Percentiles rank a stretch among this genome's conserved stretches.
Conservation (phyloP, 2,329 filamentous ascomycete species). For the Knoxdaviesia capensis region DNA sequence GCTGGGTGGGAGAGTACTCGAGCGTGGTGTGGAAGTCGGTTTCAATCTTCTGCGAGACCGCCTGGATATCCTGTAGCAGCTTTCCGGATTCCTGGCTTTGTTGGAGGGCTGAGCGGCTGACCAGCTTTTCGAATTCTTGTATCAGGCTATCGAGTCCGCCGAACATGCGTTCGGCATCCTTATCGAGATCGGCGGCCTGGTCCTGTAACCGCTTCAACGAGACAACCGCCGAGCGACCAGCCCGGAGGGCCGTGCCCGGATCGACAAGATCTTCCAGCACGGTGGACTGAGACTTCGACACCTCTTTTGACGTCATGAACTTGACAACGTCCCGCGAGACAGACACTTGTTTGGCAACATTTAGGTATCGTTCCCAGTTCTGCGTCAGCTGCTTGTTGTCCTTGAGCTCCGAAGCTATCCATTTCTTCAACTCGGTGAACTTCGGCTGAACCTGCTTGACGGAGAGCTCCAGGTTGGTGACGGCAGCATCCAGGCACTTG, state of each 20-base stretch:
- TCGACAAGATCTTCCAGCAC: constrained; percentile 63
- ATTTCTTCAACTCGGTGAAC: constrained; percentile 48
- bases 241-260: constrained; percentile 48
- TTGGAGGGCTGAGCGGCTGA: constrained; percentile 30
- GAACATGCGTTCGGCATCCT: constrained; percentile 37
- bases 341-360: constrained; percentile 40
- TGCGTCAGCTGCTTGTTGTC: constrained; percentile 45
- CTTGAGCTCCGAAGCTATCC: constrained; percentile 45
- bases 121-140: constrained; percentile 39
- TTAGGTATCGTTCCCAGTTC: constrained; percentile 49
- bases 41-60: constrained; percentile 67
- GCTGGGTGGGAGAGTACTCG: constrained; percentile 42
- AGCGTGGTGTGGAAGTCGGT: constrained; percentile 68
- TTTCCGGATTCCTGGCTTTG: constrained; percentile 44
- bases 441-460: constrained; percentile 53
- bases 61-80: constrained; percentile 67
- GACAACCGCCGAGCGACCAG: constrained; percentile 42
- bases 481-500: constrained; percentile 63
- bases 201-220: constrained; percentile 38
- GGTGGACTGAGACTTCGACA: constrained; percentile 22
- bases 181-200: constrained; percentile 40
- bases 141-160: constrained; percentile 40
- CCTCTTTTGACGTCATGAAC: constrained; percentile 35
- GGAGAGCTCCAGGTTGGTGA: constrained; percentile 65
- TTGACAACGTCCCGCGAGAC: constrained; percentile 45